These are phyloP conservation scores for Odontarrhena argentea DNA, from an alignment of 345 rosid species.

Conservation along the genomic window DNA sequence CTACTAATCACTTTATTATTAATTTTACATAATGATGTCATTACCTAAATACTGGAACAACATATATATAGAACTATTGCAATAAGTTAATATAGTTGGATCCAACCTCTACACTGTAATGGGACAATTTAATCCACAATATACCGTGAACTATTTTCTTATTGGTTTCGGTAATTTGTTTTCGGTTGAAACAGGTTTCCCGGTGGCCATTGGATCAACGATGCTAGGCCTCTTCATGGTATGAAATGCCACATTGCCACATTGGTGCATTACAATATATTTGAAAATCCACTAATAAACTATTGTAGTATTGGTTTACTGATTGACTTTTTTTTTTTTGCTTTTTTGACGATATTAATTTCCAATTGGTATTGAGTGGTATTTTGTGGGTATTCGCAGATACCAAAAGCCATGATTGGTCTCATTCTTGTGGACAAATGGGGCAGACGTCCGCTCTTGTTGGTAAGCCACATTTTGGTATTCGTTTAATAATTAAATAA, in stretches of 20 bases:
- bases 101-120: too few relatives aligned
- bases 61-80: too few relatives aligned
- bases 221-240: constrained; percentile 45
- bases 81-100: too few relatives aligned
- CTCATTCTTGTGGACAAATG: constrained; percentile 47
- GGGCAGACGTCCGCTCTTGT: constrained; percentile 57
- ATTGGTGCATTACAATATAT: too few relatives aligned
- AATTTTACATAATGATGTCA: background rate
- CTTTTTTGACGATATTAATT: too few relatives aligned
- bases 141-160: background rate
- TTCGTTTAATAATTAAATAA: background rate
- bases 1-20: background rate
- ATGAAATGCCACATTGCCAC: too few relatives aligned
- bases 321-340: background rate
- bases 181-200: constrained; percentile 37
- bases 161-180: background rate
- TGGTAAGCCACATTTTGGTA: constrained; percentile 42
- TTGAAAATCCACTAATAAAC: too few relatives aligned
- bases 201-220: constrained; percentile 43
- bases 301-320: background rate
- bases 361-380: background rate
- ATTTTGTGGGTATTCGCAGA: constrained; percentile 30
- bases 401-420: constrained; percentile 36
- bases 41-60: too few relatives aligned
- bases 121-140: too few relatives aligned